Base-by-base conservation (phyloP, 1,284 basidiomycete species). In the Salmacisia buchloeana region DNA sequence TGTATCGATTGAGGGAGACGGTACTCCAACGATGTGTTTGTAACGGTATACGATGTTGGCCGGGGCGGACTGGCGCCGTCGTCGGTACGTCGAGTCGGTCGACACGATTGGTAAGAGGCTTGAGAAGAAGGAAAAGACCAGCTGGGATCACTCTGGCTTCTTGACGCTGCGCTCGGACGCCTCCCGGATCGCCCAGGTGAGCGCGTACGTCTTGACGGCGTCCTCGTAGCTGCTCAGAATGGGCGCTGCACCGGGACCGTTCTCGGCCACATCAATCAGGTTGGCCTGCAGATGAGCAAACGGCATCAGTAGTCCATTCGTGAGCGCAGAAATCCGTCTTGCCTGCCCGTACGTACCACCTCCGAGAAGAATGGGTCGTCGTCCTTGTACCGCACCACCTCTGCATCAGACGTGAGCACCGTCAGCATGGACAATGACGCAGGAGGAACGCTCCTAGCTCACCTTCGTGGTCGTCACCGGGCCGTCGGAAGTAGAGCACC, bases 291-390 rank as follows among this genome's bases (percentile, higher is more conserved):
- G 41, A 12, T 6, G 18, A 12, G 18, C 41, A 9, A 21, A 43
- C 7, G 10, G 10, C 15, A 43, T 43, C 18, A 5, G 15, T 43
- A 7, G 18, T 6, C 23, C 41, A 12, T 6, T 43, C 10, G 23
- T 43, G 12, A 38, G 35, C 35, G 35, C 7, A 15, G 36, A 43
- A 43, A 43, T n/a, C 31, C 31, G 54, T 57, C 54, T n/a, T 23
- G 21, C n/a, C 21, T n/a, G 54, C 31, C 31, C 4, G 54, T 18
- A 43, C 41, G 18, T 21, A 43, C 41, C 21, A 79, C 75, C 64
- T 79, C 77, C 10, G 76, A 76, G 72, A 78, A 79, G 76, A 79
- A 79, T 52, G 77, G 77, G 64, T 79, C 77, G 64, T 79, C 77
- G 65, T 73, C 74, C 61, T 71, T 68, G 71, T 77, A 78, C 41